These are phyloP conservation scores for Blepharisma japonicum DNA, from an alignment of 73 alveolate species.

Conservation along the genomic window DNA sequence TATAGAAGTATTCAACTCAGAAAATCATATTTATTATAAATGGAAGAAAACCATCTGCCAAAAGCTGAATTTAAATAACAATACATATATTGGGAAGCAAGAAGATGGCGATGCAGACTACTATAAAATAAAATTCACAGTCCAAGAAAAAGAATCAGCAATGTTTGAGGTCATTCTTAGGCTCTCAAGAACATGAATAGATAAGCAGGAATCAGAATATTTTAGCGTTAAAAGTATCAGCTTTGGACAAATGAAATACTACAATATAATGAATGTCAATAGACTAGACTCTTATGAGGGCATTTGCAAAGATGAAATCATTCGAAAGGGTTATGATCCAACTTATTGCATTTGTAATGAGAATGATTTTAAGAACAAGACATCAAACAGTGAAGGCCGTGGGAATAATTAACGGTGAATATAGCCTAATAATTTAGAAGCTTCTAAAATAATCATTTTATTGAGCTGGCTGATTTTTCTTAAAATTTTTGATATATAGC, in stretches of 20 bases:
- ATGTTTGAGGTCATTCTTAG: neutral
- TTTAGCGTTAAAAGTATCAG: neutral
- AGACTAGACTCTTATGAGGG: slow-evolving; percentile 30
- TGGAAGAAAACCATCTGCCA: neutral
- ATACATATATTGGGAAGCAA: neutral
- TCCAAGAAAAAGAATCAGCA: neutral
- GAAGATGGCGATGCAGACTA: neutral
- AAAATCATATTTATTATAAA: too few species aligned
- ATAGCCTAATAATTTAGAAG: too few species aligned
- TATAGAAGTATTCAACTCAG: neutral
- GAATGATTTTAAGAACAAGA: too few species aligned
- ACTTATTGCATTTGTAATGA: slow-evolving; percentile 26
- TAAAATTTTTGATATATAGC: too few species aligned
- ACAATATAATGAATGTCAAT: slow-evolving; percentile 1
- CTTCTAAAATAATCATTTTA: too few species aligned
- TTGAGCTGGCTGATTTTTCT: too few species aligned
- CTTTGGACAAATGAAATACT: neutral
- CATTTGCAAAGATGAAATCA: neutral
- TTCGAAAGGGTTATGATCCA: neutral
- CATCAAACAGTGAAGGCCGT: too few species aligned
- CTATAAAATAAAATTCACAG: neutral
- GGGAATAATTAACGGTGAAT: too few species aligned
- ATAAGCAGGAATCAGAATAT: neutral
- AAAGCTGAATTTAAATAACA: neutral
- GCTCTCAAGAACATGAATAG: neutral